Conservation (phyloP, 768 basidiomycete genomes). For the Lyophyllum decastes region DNA sequence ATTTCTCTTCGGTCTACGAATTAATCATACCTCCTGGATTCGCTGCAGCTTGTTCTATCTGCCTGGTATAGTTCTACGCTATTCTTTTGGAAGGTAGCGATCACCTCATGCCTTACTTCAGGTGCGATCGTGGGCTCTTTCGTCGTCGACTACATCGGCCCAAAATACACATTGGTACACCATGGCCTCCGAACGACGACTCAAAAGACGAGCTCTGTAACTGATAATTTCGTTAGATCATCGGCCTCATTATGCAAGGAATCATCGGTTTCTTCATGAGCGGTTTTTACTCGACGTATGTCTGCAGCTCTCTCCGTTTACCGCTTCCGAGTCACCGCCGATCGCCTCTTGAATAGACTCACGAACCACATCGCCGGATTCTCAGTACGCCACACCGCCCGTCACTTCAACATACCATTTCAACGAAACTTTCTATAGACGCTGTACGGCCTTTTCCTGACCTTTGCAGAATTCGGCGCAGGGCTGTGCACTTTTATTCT, state of each 20-base stretch:
- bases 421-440: conserved; percentile 30
- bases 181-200: no score
- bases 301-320: background rate
- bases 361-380: conserved; percentile 68
- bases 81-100: no score
- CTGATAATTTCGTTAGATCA: conserved; percentile 45
- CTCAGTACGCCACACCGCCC: conserved; percentile 52
- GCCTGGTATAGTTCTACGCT: no score
- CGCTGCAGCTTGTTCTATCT: conserved; percentile 38
- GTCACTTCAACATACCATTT: background rate
- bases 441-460: conserved; percentile 90
- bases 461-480: conserved; percentile 86
- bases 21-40: conserved; percentile 3
- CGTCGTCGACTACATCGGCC: conserved; percentile 72
- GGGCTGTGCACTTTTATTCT: conserved; percentile 89
- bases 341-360: conserved; percentile 40
- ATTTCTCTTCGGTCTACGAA: no score
- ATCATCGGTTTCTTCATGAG: conserved; percentile 89
- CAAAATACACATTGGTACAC: conserved; percentile 71
- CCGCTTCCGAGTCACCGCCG: background rate
- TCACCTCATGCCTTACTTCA: no score
- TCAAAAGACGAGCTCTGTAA: no score
- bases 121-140: conserved; percentile 74
- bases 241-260: conserved; percentile 67
- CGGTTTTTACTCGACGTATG: conserved; percentile 64